phyloP scores from a whole-genome alignment of 73 alveolate species.

The Paramecium primaurelia region DNA sequence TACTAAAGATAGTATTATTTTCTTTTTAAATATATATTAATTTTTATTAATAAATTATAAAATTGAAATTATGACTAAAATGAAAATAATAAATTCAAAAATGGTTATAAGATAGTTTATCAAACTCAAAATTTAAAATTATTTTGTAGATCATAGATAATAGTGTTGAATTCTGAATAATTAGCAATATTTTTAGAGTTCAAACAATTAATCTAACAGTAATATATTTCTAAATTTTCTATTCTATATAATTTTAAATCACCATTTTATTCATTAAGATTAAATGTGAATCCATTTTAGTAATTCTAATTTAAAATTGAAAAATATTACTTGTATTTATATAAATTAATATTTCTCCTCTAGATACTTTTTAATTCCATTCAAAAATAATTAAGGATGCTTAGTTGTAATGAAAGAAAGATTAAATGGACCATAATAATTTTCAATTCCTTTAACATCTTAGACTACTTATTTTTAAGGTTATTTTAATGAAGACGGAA shows the following conservation, averaged over 20 bases:
- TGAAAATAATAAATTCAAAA: neutral
- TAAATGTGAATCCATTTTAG: neutral
- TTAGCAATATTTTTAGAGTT: neutral
- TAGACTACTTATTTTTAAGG: neutral
- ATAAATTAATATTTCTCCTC: neutral
- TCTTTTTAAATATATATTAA: neutral
- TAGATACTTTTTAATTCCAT: neutral
- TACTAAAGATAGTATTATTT: neutral
- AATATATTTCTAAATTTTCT: slow-evolving; percentile 3
- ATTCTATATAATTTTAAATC: neutral
- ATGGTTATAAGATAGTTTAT: neutral
- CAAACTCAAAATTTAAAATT: slow-evolving; percentile 17
- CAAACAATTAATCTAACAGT: neutral
- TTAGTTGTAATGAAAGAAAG: neutral
- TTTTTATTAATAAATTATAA: neutral
- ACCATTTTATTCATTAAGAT: neutral
- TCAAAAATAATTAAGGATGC: slow-evolving; percentile 2
- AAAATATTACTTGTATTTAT: neutral
- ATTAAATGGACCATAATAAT: slow-evolving; percentile 1
- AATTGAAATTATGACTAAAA: neutral
- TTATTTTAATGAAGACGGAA: neutral
- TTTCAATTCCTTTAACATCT: slow-evolving; percentile 4
- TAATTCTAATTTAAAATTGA: neutral
- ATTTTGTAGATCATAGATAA: neutral
- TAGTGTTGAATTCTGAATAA: neutral